Evolutionary conservation across 169 alveolate genomes (phyloP).

Genomic region (Plasmodium cynomolgi): DNA sequence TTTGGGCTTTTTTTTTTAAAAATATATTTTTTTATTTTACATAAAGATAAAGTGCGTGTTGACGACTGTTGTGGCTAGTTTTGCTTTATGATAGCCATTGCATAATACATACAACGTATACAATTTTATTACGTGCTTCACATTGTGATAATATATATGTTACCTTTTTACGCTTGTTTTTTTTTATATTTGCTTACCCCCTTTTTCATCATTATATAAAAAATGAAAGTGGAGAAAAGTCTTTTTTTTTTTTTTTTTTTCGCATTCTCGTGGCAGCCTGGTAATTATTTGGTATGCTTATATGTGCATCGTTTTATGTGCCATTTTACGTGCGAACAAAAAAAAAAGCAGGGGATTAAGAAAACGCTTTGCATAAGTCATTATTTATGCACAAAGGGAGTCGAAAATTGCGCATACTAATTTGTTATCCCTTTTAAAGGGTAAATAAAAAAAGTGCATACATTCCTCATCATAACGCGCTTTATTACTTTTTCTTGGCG

Average conservation of each 20-base stretch:
- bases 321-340: neutral
- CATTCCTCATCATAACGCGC: neutral
- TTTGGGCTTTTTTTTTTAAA: neutral
- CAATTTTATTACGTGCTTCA: neutral
- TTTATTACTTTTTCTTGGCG: neutral
- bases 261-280: neutral
- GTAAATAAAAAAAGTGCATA: neutral
- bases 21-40: neutral
- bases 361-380: neutral
- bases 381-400: neutral
- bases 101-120: neutral
- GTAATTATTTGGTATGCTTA: neutral
- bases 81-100: neutral
- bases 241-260: too few relatives aligned
- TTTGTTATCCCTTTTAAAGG: neutral
- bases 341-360: neutral
- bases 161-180: neutral
- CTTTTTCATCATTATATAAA: neutral
- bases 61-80: neutral
- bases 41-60: neutral
- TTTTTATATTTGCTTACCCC: neutral
- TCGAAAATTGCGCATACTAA: neutral
- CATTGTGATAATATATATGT: too few relatives aligned
- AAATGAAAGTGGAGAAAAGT: too few relatives aligned
- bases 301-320: neutral